Evolutionary conservation across 148 eudicot genomes (phyloP).

Genomic region (Rhododendron kiyosumense): DNA sequence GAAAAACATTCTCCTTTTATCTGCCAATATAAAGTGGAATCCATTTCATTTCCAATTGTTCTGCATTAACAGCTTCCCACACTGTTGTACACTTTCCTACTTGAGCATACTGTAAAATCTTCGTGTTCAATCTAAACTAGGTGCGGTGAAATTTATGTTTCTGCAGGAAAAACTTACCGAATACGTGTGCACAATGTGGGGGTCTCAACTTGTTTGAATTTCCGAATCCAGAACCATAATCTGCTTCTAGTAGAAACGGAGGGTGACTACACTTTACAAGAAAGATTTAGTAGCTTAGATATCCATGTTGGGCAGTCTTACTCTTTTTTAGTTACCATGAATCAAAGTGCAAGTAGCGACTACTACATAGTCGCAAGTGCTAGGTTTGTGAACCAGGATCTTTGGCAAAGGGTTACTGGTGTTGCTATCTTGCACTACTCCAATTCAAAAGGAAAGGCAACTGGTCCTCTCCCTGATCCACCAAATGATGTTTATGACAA

Average conservation of each 20-base stretch:
- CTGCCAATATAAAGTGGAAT: background rate
- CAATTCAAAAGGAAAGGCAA: conserved; percentile 76
- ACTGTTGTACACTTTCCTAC: background rate
- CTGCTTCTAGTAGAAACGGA: conserved; percentile 83
- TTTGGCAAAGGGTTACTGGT: conserved; percentile 88
- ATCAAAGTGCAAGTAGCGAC: conserved; percentile 91
- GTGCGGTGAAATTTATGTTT: background rate
- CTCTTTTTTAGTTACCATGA: conserved; percentile 89
- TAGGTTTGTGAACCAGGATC: conserved; percentile 70
- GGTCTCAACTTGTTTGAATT: conserved; percentile 79
- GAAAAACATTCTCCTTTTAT: background rate
- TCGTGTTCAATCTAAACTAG: background rate
- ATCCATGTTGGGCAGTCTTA: conserved; percentile 97
- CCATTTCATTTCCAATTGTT: background rate
- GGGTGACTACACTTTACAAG: conserved; percentile 74
- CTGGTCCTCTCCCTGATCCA: conserved; percentile 92
- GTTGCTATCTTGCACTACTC: conserved; percentile 87
- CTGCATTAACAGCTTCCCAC: background rate
- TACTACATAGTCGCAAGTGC: conserved; percentile 95
- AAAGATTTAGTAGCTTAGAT: conserved; percentile 67
- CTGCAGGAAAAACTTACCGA: conserved; percentile 84
- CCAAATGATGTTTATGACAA: conserved; percentile 67
- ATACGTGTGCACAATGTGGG: conserved; percentile 85
- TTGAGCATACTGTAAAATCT: background rate
- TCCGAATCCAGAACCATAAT: conserved; percentile 77